A percentile compares a stretch with the other conserved stretches of the same genome.
phyloP scores from a whole-genome alignment of 2,329 filamentous ascomycete genomes.

The Aspergillus sclerotialis region DNA sequence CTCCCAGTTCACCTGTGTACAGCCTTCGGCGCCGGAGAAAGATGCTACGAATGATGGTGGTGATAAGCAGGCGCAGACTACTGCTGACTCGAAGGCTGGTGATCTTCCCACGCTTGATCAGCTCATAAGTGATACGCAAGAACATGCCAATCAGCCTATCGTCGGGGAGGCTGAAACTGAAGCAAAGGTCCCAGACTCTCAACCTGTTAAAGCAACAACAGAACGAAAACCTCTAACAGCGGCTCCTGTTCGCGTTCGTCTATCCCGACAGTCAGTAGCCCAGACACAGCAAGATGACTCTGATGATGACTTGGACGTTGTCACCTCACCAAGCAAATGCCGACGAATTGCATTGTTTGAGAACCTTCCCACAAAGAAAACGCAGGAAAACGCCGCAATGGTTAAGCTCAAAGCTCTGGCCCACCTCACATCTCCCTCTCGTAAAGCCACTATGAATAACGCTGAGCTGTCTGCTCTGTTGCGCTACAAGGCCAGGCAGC shows the following conservation, averaged over 20 bases:
- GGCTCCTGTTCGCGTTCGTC: constrained; percentile 32
- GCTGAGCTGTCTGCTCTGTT: constrained; percentile 64
- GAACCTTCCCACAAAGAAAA: constrained; percentile 55
- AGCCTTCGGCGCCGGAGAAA: constrained; percentile 17
- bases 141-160: too few species aligned
- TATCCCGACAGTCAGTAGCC: constrained; percentile 32
- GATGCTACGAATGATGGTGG: not conserved
- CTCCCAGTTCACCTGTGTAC: constrained; percentile 60
- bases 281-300: constrained; percentile 34
- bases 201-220: too few species aligned
- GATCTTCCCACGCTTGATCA: too few species aligned
- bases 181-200: constrained; percentile 19
- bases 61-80: not conserved
- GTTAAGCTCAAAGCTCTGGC: constrained; percentile 67
- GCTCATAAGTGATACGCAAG: too few species aligned
- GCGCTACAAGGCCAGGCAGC: constrained; percentile 65
- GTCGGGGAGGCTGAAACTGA: constrained; percentile 10
- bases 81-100: not conserved
- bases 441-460: constrained; percentile 55
- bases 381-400: constrained; percentile 55
- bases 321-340: constrained; percentile 37
- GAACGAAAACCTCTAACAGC: constrained; percentile 22
- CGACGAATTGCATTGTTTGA: constrained; percentile 59
- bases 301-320: constrained; percentile 56
- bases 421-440: constrained; percentile 56